Evolutionary conservation across 495 filamentous ascomycete genomes (phyloP).

Genomic region (Xylaria acuta): DNA sequence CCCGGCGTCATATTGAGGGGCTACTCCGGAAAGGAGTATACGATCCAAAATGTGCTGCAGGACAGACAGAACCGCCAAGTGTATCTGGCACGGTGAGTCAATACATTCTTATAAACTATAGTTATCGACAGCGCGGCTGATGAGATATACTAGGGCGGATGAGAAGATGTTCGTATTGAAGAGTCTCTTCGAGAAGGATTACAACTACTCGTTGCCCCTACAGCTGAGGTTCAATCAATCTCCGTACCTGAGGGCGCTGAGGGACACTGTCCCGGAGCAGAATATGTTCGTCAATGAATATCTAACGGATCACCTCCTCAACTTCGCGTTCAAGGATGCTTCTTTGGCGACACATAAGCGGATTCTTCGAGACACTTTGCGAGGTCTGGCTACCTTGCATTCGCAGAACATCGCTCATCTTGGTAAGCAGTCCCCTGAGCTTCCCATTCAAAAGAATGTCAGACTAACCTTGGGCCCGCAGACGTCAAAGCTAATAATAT

Average conservation of each 20-base stretch:
- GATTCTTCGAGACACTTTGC: slow-evolving; percentile 52
- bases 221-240: slow-evolving; percentile 46
- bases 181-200: slow-evolving; percentile 48
- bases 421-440: slow-evolving; percentile 18
- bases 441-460: slow-evolving; percentile 12
- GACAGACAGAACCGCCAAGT: slow-evolving; percentile 45
- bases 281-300: slow-evolving; percentile 58
- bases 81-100: slow-evolving; percentile 41
- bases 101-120: not conserved
- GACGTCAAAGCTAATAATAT: slow-evolving; percentile 51
- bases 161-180: slow-evolving; percentile 51
- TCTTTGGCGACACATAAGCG: slow-evolving; percentile 46
- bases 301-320: slow-evolving; percentile 51
- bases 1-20: slow-evolving; percentile 41
- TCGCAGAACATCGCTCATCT: slow-evolving; percentile 56
- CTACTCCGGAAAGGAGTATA: slow-evolving; percentile 46
- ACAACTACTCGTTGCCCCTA: slow-evolving; percentile 49
- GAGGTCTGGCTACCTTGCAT: slow-evolving; percentile 53
- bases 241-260: slow-evolving; percentile 46
- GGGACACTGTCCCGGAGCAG: slow-evolving; percentile 53
- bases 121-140: not conserved
- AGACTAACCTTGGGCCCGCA: slow-evolving; percentile 17
- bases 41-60: slow-evolving; percentile 46
- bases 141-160: slow-evolving; percentile 36
- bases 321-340: slow-evolving; percentile 49